These are phyloP conservation scores for Tylopilus sp. DNA, from an alignment of 1,284 basidiomycete species.

Conservation along the genomic window DNA sequence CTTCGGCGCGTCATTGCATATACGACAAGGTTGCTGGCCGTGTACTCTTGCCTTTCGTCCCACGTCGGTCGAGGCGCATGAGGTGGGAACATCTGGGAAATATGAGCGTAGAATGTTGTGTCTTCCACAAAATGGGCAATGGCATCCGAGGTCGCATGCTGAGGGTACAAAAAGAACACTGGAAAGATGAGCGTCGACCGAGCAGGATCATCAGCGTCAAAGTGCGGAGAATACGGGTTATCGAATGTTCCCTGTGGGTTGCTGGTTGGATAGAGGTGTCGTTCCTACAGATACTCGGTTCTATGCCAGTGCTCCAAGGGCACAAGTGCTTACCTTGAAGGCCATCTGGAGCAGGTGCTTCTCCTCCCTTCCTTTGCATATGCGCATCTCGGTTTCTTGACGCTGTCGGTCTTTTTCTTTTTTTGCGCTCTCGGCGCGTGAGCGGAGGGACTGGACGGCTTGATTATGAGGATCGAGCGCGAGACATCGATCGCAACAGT, in stretches of 20 bases:
- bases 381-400: slow-evolving; percentile 48
- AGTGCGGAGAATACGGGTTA: slow-evolving; percentile 57
- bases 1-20: slow-evolving; percentile 81
- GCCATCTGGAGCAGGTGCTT: slow-evolving; percentile 52
- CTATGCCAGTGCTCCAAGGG: background rate
- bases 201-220: slow-evolving; percentile 62
- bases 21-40: slow-evolving; percentile 63
- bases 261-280: slow-evolving; percentile 59
- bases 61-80: slow-evolving; percentile 64
- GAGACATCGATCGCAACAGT: slow-evolving; percentile 73
- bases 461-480: slow-evolving; percentile 57
- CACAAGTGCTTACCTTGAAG: slow-evolving; percentile 52
- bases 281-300: slow-evolving; percentile 47
- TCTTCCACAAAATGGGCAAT: slow-evolving; percentile 86
- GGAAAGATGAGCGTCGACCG: slow-evolving; percentile 73
- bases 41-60: slow-evolving; percentile 79
- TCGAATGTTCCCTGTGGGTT: slow-evolving; percentile 57
- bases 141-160: slow-evolving; percentile 84
- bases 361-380: slow-evolving; percentile 48
- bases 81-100: slow-evolving; percentile 81
- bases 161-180: slow-evolving; percentile 91
- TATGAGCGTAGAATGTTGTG: slow-evolving; percentile 77
- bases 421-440: slow-evolving; percentile 48
- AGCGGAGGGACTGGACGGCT: slow-evolving; percentile 47
- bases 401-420: slow-evolving; percentile 51